A percentile compares a stretch with the other conserved stretches of the same genome.
phyloP scores from a whole-genome alignment of 2,329 filamentous ascomycete genomes.

The Fusarium decemcellulare region DNA sequence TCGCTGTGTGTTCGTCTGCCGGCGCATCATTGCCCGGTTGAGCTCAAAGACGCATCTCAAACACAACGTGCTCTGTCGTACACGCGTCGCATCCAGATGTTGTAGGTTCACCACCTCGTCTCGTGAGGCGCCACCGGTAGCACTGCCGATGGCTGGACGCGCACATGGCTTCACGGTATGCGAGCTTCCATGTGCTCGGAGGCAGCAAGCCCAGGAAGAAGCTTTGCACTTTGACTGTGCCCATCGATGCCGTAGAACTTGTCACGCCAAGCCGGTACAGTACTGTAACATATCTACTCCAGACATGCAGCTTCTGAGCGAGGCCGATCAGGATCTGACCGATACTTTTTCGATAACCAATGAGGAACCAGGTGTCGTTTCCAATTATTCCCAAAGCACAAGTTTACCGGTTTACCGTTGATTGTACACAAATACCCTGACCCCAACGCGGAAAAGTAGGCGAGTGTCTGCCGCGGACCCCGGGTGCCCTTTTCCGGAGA shows the following conservation, averaged over 20 bases:
- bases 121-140: slow-evolving; percentile 31
- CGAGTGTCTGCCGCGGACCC: neutral
- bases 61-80: slow-evolving; percentile 37
- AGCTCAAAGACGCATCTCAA: slow-evolving; percentile 1
- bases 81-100: slow-evolving; percentile 40
- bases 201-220: neutral
- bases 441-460: neutral
- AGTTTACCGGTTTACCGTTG: too few relatives aligned
- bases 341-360: too few relatives aligned
- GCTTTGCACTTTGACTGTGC: neutral
- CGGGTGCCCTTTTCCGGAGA: neutral
- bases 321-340: too few relatives aligned
- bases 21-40: slow-evolving; percentile 34
- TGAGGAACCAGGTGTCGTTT: too few relatives aligned
- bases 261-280: slow-evolving; percentile 6
- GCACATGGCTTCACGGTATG: slow-evolving; percentile 33
- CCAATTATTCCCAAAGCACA: too few relatives aligned
- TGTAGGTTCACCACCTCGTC: slow-evolving; percentile 22
- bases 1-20: slow-evolving; percentile 18
- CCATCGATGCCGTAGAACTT: neutral
- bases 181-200: slow-evolving; percentile 23
- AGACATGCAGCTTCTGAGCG: too few relatives aligned
- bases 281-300: neutral
- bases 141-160: slow-evolving; percentile 28
- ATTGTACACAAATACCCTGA: too few relatives aligned